These are phyloP conservation scores for Alternaria panax DNA, from an alignment of 2,329 filamentous ascomycete species.

Conservation along the genomic window DNA sequence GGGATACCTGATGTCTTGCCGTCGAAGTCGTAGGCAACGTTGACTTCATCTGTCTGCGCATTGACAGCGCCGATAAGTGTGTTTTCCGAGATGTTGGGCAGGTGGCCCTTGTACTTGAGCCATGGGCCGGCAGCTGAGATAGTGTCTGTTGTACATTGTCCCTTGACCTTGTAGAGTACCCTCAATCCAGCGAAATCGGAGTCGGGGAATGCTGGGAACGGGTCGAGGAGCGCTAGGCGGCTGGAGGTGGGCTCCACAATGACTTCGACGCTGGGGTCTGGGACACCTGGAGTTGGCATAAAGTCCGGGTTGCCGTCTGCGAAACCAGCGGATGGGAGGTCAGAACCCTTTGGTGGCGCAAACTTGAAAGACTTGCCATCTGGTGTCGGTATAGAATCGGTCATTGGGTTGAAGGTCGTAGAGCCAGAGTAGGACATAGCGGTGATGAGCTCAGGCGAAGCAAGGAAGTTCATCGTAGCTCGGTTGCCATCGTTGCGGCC, in stretches of 20 bases:
- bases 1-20: constrained; percentile 80
- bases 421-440: constrained; percentile 92
- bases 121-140: constrained; percentile 96
- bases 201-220: constrained; percentile 83
- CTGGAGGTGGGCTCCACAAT: constrained; percentile 86
- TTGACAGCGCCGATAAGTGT: constrained; percentile 95
- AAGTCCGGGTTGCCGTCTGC: constrained; percentile 78
- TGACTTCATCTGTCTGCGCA: constrained; percentile 89
- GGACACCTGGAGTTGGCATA: constrained; percentile 73
- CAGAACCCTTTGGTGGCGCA: constrained; percentile 70
- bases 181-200: constrained; percentile 77
- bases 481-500: constrained; percentile 97
- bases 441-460: constrained; percentile 94
- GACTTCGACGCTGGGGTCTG: constrained; percentile 74
- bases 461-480: constrained; percentile 97
- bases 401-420: constrained; percentile 96
- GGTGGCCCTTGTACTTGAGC: constrained; percentile 99
- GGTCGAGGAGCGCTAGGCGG: constrained; percentile 88
- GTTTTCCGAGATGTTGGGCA: constrained; percentile 97
- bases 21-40: constrained; percentile 86
- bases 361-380: constrained; percentile 86
- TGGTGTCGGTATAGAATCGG: constrained; percentile 80
- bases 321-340: constrained; percentile 76
- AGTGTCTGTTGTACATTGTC: constrained; percentile 98
- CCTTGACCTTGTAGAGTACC: constrained; percentile 94